Evolutionary conservation across 2,329 filamentous ascomycete species (phyloP).

Genomic region (Fusarium guadeloupense): DNA sequence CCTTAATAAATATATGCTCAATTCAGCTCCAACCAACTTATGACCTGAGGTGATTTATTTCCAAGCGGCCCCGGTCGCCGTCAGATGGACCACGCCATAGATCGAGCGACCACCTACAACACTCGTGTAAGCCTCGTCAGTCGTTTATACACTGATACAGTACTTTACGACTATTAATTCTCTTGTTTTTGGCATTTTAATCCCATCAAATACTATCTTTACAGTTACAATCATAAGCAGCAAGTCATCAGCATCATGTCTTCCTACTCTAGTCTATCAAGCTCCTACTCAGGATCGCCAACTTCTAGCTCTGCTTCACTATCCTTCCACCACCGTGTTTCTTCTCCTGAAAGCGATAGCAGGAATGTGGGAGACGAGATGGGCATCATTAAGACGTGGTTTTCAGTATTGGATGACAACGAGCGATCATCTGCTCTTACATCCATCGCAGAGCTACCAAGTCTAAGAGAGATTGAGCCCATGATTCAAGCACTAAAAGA

Average conservation of each 20-base stretch:
- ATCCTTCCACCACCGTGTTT: constrained; percentile 6
- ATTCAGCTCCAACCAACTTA: constrained; percentile 41
- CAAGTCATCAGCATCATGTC: constrained; percentile 27
- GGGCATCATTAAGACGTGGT: constrained; percentile 41
- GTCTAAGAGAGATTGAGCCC: constrained; percentile 41
- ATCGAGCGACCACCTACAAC: constrained; percentile 32
- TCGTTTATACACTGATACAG: background rate
- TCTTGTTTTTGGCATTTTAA: background rate
- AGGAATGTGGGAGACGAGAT: constrained; percentile 34
- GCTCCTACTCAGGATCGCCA: constrained; percentile 32
- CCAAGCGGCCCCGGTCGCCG: constrained; percentile 31
- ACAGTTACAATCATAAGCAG: background rate
- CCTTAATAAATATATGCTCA: constrained; percentile 41
- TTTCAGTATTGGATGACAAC: constrained; percentile 37
- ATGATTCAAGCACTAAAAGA: constrained; percentile 42
- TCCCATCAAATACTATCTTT: background rate
- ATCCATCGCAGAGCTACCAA: constrained; percentile 39
- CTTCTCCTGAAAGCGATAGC: constrained; percentile 12
- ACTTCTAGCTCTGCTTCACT: constrained; percentile 39
- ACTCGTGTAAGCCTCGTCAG: constrained; percentile 10
- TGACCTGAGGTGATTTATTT: constrained; percentile 41
- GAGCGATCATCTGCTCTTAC: constrained; percentile 34
- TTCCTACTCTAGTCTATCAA: constrained; percentile 32
- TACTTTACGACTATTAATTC: constrained; percentile 3
- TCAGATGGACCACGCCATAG: constrained; percentile 40